A percentile compares a stretch with the other conserved stretches of the same genome.
phyloP scores from a whole-genome alignment of 1,139 yeast genomes.

The Taphrina confusa region DNA sequence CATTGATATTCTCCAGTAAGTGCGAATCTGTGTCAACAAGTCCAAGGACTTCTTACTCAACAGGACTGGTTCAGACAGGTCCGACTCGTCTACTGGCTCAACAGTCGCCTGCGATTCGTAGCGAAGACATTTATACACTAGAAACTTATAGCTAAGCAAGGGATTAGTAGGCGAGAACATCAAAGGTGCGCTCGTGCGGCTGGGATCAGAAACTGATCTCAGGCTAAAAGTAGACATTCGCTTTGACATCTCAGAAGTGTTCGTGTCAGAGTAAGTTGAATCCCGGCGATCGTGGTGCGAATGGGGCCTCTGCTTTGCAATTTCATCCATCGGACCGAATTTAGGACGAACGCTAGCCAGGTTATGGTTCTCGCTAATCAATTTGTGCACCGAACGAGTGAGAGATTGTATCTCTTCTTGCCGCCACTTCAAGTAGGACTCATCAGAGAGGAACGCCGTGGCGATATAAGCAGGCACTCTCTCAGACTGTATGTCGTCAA shows the following conservation, averaged over 20 bases:
- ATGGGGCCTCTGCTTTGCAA: not conserved
- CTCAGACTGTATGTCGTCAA: constrained; percentile 1
- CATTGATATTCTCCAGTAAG: constrained; percentile 17
- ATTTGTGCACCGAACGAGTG: constrained; percentile 15
- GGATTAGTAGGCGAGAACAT: constrained; percentile 24
- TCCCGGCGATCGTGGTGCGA: not conserved
- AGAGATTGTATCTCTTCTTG: constrained; percentile 6
- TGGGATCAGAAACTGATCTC: not conserved
- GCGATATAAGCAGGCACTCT: not conserved
- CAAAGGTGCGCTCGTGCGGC: not conserved
- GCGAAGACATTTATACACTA: constrained; percentile 10
- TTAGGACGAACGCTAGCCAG: constrained; percentile 1
- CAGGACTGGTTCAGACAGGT: not conserved
- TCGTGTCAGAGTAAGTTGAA: not conserved
- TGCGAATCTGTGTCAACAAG: not conserved
- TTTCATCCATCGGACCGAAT: not conserved
- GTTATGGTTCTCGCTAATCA: constrained; percentile 18
- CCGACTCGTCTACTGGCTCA: not conserved
- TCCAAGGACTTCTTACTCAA: constrained; percentile 12
- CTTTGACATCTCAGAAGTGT: not conserved
- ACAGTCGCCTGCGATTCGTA: constrained; percentile 4
- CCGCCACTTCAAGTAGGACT: constrained; percentile 11
- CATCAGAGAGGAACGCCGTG: constrained; percentile 6
- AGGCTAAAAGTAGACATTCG: not conserved
- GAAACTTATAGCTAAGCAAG: not conserved